Evolutionary conservation across 495 filamentous ascomycete species (phyloP).

Genomic region (Lophiostoma macrostomum): DNA sequence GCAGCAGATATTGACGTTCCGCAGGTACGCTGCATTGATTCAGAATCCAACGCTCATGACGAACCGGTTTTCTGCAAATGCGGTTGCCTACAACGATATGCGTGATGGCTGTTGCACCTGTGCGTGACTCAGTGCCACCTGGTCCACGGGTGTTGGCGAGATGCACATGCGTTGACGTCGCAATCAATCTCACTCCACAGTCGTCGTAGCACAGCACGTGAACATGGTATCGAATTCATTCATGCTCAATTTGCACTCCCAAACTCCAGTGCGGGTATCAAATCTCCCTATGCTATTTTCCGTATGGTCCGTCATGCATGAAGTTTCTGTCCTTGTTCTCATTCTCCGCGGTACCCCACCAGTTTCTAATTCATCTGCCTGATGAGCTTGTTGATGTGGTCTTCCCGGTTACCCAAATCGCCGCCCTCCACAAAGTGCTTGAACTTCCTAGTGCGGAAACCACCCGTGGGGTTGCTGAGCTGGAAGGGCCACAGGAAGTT

Average conservation of each 20-base stretch:
- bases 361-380: slow-evolving; percentile 91
- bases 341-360: slow-evolving; percentile 1
- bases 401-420: slow-evolving; percentile 96
- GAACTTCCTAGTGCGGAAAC: slow-evolving; percentile 95
- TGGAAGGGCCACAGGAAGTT: slow-evolving; percentile 99
- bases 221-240: slow-evolving; percentile 2
- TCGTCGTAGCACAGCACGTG: slow-evolving; percentile 8
- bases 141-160: slow-evolving; percentile 3
- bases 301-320: slow-evolving; percentile 2
- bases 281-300: slow-evolving; percentile 24
- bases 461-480: slow-evolving; percentile 93
- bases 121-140: slow-evolving; percentile 1
- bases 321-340: background rate
- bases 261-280: slow-evolving; percentile 8
- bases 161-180: slow-evolving; percentile 1
- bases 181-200: slow-evolving; percentile 19
- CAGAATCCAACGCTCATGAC: background rate
- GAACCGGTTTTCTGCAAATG: too few relatives aligned
- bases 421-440: slow-evolving; percentile 99
- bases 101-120: background rate
- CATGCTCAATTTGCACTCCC: slow-evolving; percentile 15
- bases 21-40: background rate
- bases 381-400: slow-evolving; percentile 96
- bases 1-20: slow-evolving; percentile 9
- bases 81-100: too few relatives aligned